A percentile compares a stretch with the other conserved stretches of the same genome.
Evolutionary conservation across 2,329 filamentous ascomycete genomes (phyloP).

Genomic region (Byssothecium circinans): DNA sequence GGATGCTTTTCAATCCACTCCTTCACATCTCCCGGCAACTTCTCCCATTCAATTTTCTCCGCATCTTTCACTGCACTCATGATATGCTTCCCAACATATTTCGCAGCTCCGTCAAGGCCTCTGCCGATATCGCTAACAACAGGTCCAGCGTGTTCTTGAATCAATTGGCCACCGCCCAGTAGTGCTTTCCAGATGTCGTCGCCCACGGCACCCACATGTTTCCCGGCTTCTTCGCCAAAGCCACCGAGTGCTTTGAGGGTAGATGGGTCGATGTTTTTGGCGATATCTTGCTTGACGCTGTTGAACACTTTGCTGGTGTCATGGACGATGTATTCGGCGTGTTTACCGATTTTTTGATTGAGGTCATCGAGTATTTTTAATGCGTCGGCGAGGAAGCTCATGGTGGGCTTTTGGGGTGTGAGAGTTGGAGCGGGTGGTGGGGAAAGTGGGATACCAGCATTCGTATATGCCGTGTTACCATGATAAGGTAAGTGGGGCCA

Average conservation of each 20-base stretch:
- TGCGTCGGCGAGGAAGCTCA: conserved; percentile 1
- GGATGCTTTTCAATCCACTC: conserved; percentile 3
- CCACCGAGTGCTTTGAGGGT: not conserved
- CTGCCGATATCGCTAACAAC: not conserved
- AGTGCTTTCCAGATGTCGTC: conserved; percentile 5
- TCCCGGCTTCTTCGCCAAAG: conserved; percentile 5
- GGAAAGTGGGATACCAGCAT: no score
- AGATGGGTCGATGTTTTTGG: not conserved
- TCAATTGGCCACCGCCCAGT: not conserved
- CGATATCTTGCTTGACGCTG: not conserved
- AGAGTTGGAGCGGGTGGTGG: not conserved
- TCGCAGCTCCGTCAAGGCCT: not conserved
- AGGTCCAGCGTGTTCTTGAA: not conserved
- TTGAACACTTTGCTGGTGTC: not conserved
- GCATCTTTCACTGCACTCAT: not conserved
- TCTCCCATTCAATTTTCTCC: conserved; percentile 1
- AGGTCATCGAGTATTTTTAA: not conserved
- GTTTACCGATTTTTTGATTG: conserved; percentile 1
- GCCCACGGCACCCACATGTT: conserved; percentile 2
- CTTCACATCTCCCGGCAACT: not conserved
- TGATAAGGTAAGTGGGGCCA: not conserved
- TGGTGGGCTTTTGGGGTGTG: not conserved
- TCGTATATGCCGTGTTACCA: not conserved
- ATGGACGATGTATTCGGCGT: not conserved
- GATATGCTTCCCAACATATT: conserved; percentile 1